phyloP scores from a whole-genome alignment of 73 alveolate species.

The Strombidium stylifer region DNA sequence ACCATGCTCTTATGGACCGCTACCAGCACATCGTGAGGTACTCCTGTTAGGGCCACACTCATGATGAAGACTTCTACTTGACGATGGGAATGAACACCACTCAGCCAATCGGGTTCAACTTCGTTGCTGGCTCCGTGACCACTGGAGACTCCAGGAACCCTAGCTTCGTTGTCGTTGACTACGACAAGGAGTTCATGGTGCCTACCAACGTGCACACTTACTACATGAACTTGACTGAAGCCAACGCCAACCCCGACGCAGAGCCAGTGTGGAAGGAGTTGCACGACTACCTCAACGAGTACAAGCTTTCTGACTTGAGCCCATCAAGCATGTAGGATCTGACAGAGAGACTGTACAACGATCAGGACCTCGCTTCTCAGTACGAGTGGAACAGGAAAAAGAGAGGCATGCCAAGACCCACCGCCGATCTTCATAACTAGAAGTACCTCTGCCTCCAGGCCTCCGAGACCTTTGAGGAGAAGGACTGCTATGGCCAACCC shows the following conservation, averaged over 20 bases:
- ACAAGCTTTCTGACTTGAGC: not conserved
- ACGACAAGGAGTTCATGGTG: slow-evolving; percentile 39
- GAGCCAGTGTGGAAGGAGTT: not conserved
- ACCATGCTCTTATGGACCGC: slow-evolving; percentile 47
- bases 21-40: slow-evolving; percentile 43
- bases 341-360: not conserved
- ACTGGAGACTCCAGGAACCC: slow-evolving; percentile 24
- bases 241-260: not conserved
- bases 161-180: slow-evolving; percentile 29
- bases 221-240: slow-evolving; percentile 23
- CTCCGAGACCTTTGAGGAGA: too few relatives aligned
- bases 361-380: not conserved
- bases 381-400: not conserved
- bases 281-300: not conserved
- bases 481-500: too few relatives aligned
- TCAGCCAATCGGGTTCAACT: slow-evolving; percentile 14
- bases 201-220: slow-evolving; percentile 46
- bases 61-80: slow-evolving; percentile 11
- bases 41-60: slow-evolving; percentile 45
- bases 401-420: too few relatives aligned
- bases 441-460: too few relatives aligned
- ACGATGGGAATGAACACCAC: slow-evolving; percentile 2
- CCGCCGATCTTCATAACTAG: too few relatives aligned
- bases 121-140: slow-evolving; percentile 41
- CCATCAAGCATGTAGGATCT: not conserved